Conservation (phyloP, 768 basidiomycete genomes). For the Botryobasidium botryosum region DNA sequence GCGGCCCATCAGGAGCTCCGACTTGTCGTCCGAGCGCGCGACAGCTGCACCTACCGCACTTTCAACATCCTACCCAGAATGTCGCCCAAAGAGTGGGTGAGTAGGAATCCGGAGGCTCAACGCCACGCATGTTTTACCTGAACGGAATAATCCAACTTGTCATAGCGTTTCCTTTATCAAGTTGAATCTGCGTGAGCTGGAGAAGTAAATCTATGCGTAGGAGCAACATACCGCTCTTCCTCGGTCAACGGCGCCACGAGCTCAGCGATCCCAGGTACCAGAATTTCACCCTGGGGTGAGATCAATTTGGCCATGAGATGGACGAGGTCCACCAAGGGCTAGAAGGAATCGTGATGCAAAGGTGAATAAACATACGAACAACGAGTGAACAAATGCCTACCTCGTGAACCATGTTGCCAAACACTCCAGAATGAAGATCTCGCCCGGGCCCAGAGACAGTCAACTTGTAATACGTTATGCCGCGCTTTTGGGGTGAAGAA, state of each 20-base stretch:
- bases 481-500: conserved; percentile 28
- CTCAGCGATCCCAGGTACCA: conserved; percentile 77
- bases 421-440: conserved; percentile 83
- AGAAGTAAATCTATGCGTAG: too few species aligned
- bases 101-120: background rate
- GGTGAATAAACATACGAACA: background rate
- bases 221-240: conserved; percentile 42
- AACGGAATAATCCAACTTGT: conserved; percentile 3
- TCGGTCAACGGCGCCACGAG: conserved; percentile 59
- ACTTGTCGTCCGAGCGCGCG: conserved; percentile 62
- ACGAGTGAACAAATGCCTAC: background rate
- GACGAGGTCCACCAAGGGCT: conserved; percentile 89
- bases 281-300: conserved; percentile 56
- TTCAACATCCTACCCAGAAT: conserved; percentile 51
- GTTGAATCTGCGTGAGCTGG: too few species aligned
- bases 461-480: conserved; percentile 72
- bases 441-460: conserved; percentile 66
- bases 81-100: background rate
- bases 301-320: conserved; percentile 74
- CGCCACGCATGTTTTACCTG: conserved; percentile 8
- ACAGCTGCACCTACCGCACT: conserved; percentile 57
- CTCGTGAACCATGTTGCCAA: conserved; percentile 66
- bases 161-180: too few species aligned
- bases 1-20: conserved; percentile 70
- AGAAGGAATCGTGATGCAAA: conserved; percentile 5